A percentile compares a stretch with the other conserved stretches of the same genome.
These are phyloP conservation scores for Leersia perrieri DNA, from an alignment of 176 grass and related monocot species.

Conservation along the genomic window DNA sequence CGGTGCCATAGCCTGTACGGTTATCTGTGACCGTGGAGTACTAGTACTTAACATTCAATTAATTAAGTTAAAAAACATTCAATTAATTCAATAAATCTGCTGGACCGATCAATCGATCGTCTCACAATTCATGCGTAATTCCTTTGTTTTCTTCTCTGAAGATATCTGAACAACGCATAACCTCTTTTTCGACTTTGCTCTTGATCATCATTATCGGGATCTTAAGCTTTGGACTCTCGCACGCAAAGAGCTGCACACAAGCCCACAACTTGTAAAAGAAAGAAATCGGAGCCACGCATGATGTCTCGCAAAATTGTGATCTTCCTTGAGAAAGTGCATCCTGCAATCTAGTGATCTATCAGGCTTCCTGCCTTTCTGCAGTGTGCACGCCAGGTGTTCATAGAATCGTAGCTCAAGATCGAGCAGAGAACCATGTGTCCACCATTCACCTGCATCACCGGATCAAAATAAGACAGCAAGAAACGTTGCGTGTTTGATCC, in stretches of 20 bases:
- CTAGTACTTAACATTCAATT: too few relatives aligned
- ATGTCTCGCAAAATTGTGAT: conserved; percentile 27
- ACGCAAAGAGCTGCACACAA: conserved; percentile 63
- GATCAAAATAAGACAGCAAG: background rate
- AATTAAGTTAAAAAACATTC: too few relatives aligned
- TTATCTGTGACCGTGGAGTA: too few relatives aligned
- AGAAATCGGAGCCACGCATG: background rate
- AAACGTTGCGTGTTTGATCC: background rate
- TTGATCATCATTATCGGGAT: conserved; percentile 20
- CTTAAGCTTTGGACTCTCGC: conserved; percentile 55
- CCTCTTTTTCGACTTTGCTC: background rate
- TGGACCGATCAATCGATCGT: background rate
- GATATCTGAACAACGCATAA: background rate
- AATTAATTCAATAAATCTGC: too few relatives aligned
- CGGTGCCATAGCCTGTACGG: too few relatives aligned
- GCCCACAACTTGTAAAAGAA: background rate
- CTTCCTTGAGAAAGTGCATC: conserved; percentile 31
- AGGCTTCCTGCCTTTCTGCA: conserved; percentile 7
- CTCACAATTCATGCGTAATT: background rate
- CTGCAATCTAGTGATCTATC: background rate
- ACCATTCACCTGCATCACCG: background rate
- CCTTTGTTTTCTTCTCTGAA: background rate
- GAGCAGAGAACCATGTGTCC: background rate
- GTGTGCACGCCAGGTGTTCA: background rate
- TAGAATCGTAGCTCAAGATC: too few relatives aligned